Percentiles rank a stretch among this genome's conserved stretches.
Evolutionary conservation across 2,329 filamentous ascomycete genomes (phyloP).

Genomic region (Venturia nashicola): DNA sequence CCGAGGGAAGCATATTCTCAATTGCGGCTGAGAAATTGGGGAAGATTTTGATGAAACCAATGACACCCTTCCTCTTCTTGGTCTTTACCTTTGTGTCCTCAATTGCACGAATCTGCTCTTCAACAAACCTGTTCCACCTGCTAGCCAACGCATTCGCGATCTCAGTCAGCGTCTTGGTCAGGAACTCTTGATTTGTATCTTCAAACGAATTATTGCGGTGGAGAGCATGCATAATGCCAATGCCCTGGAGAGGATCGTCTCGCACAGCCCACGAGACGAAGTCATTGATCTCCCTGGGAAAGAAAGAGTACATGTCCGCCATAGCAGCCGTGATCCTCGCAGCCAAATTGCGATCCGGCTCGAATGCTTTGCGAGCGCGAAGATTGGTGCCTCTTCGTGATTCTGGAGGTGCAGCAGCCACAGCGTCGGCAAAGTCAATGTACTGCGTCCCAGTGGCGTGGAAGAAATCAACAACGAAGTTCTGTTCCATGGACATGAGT

Average conservation of each 20-base stretch:
- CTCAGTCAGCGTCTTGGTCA: conserved; percentile 68
- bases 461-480: conserved; percentile 95
- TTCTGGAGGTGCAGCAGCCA: conserved; percentile 52
- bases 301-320: conserved; percentile 77
- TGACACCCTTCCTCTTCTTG: conserved; percentile 95
- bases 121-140: conserved; percentile 78
- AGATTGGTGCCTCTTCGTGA: conserved; percentile 62
- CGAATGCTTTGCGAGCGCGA: conserved; percentile 62
- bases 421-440: conserved; percentile 71
- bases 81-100: conserved; percentile 98
- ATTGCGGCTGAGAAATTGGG: conserved; percentile 72
- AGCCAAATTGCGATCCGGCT: conserved; percentile 80
- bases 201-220: conserved; percentile 73
- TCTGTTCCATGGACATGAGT: conserved; percentile 84
- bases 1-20: conserved; percentile 62
- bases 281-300: conserved; percentile 64
- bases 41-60: conserved; percentile 89
- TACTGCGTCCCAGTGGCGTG: conserved; percentile 78
- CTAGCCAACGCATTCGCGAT: conserved; percentile 62
- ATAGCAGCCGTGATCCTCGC: conserved; percentile 74
- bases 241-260: conserved; percentile 79
- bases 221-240: conserved; percentile 71
- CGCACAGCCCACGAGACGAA: conserved; percentile 75
- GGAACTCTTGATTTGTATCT: conserved; percentile 87
- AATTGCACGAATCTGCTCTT: conserved; percentile 88